Evolutionary conservation across 495 filamentous ascomycete species (phyloP).

Genomic region (Baudoinia panamericana): DNA sequence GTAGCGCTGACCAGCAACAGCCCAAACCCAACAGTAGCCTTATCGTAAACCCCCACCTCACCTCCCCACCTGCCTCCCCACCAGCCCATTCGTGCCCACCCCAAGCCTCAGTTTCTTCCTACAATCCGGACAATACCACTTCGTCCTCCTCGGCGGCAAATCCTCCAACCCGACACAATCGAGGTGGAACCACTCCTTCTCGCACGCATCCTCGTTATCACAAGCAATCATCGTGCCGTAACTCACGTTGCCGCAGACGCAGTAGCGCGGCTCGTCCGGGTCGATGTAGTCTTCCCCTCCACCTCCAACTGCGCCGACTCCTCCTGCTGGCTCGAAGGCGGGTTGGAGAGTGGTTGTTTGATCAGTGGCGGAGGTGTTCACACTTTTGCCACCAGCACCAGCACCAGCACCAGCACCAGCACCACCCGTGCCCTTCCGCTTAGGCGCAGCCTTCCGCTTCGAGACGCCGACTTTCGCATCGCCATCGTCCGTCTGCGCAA

Average conservation of each 20-base stretch:
- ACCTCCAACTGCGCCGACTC: too few relatives aligned
- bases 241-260: conserved; percentile 80
- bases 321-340: conserved; percentile 3
- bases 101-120: conserved; percentile 36
- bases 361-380: conserved; percentile 18
- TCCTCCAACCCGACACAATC: conserved; percentile 69
- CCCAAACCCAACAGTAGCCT: too few relatives aligned
- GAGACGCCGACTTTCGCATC: conserved; percentile 61
- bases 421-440: too few relatives aligned
- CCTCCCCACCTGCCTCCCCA: conserved; percentile 12
- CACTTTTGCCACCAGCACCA: too few relatives aligned
- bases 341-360: conserved; percentile 22
- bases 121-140: conserved; percentile 94
- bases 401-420: too few relatives aligned
- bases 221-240: conserved; percentile 93
- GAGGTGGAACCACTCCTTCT: conserved; percentile 84
- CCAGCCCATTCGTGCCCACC: conserved; percentile 17
- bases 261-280: conserved; percentile 77
- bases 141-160: conserved; percentile 60
- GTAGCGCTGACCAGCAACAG: too few relatives aligned
- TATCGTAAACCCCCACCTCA: conserved; percentile 4
- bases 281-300: conserved; percentile 65
- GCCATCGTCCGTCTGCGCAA: conserved; percentile 56
- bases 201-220: conserved; percentile 50
- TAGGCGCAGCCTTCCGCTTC: conserved; percentile 63